Evolutionary conservation across 1,284 basidiomycete genomes (phyloP).

Genomic region (Testicularia cyperi): DNA sequence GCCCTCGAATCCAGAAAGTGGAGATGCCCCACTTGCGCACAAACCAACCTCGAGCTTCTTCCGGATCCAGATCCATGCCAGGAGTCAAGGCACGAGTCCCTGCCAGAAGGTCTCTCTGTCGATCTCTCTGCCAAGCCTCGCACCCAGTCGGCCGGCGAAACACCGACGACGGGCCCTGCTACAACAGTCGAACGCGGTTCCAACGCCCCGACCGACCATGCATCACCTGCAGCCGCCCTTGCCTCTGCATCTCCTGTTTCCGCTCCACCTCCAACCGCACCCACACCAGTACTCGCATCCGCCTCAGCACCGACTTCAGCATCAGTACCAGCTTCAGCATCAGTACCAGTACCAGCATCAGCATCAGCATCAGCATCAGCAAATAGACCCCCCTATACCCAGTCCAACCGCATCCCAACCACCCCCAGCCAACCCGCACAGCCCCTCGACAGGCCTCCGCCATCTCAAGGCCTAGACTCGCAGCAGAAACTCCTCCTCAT

Average conservation of each 20-base stretch:
- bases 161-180: background rate
- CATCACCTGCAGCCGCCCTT: no score
- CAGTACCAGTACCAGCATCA: background rate
- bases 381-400: background rate
- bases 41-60: slow-evolving; percentile 26
- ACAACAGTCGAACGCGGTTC: background rate
- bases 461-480: slow-evolving; percentile 5
- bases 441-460: background rate
- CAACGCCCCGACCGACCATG: background rate
- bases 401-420: background rate
- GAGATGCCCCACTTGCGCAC: slow-evolving; percentile 33
- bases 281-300: background rate
- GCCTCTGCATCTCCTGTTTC: background rate
- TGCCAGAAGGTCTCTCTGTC: slow-evolving; percentile 24
- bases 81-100: background rate
- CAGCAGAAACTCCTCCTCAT: slow-evolving; percentile 22
- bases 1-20: slow-evolving; percentile 35
- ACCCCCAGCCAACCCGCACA: background rate
- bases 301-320: background rate
- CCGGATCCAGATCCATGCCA: slow-evolving; percentile 14
- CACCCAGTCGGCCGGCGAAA: background rate
- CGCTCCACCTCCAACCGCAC: background rate
- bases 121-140: slow-evolving; percentile 11
- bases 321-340: background rate
- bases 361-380: background rate